Evolutionary conservation across 1,284 basidiomycete species (phyloP).

Genomic region (Mycena citricolor): DNA sequence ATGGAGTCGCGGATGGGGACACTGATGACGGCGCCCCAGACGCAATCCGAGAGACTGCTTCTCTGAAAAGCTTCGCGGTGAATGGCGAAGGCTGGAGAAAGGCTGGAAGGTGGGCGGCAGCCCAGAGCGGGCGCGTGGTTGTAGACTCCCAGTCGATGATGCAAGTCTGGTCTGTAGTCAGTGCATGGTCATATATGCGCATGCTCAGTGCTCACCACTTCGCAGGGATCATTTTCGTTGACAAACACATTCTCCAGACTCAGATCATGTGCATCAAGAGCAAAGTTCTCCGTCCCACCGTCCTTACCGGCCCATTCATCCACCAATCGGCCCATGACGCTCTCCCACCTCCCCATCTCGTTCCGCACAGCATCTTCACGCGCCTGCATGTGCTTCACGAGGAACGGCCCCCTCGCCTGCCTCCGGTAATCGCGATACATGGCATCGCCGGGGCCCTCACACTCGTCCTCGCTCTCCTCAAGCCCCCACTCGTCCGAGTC

Average conservation of each 20-base stretch:
- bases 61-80: constrained; percentile 65
- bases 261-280: constrained; percentile 75
- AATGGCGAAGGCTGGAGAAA: constrained; percentile 76
- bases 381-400: constrained; percentile 63
- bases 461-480: constrained; percentile 74
- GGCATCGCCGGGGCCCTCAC: constrained; percentile 66
- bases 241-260: constrained; percentile 82
- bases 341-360: constrained; percentile 70
- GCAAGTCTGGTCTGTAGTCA: constrained; percentile 59
- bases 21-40: constrained; percentile 25
- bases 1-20: background rate
- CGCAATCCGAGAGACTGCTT: constrained; percentile 53
- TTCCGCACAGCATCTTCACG: constrained; percentile 59
- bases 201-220: constrained; percentile 47
- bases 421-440: constrained; percentile 80
- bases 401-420: constrained; percentile 73
- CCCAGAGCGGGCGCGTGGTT: constrained; percentile 78
- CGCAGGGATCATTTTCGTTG: constrained; percentile 61
- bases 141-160: constrained; percentile 87
- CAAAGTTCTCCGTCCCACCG: constrained; percentile 53
- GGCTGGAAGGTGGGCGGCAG: constrained; percentile 74
- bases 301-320: constrained; percentile 30
- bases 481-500: constrained; percentile 72
- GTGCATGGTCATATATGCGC: constrained; percentile 4
- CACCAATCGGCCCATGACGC: constrained; percentile 59